Percentiles rank a stretch among this genome's conserved stretches.
Conservation (phyloP, 306 rosid genomes). For the Quercus engelmannii region DNA sequence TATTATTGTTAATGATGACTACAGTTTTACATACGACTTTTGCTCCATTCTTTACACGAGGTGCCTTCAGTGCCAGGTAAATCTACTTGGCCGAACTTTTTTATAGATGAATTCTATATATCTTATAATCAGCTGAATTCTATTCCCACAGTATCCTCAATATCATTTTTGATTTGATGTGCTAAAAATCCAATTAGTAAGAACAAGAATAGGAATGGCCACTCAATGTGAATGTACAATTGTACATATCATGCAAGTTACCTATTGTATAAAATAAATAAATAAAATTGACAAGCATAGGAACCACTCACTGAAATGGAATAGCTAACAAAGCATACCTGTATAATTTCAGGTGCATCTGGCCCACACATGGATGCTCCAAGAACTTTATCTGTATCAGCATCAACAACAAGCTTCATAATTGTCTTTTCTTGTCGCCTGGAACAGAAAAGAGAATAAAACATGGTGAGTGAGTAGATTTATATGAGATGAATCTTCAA, state of each 20-base stretch:
- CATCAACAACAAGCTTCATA: conserved; percentile 94
- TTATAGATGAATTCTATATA: no score
- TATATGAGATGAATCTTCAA: background rate
- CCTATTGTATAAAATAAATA: background rate
- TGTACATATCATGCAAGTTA: no score
- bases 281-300: background rate
- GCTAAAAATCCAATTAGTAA: background rate
- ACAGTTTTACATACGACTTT: background rate
- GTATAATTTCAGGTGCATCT: conserved; percentile 91
- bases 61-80: background rate
- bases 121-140: background rate
- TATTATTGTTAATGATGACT: background rate
- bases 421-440: conserved; percentile 95
- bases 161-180: background rate
- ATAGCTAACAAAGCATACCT: conserved; percentile 47
- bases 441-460: conserved; percentile 17
- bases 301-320: background rate
- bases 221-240: no score
- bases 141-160: background rate
- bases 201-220: background rate
- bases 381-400: conserved; percentile 74
- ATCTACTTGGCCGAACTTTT: background rate
- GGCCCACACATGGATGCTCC: conserved; percentile 98
- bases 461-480: background rate
- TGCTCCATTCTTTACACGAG: background rate